Conservation (phyloP, 2,329 filamentous ascomycete genomes). For the Ophiognomonia clavigignenti-juglandacearum region DNA sequence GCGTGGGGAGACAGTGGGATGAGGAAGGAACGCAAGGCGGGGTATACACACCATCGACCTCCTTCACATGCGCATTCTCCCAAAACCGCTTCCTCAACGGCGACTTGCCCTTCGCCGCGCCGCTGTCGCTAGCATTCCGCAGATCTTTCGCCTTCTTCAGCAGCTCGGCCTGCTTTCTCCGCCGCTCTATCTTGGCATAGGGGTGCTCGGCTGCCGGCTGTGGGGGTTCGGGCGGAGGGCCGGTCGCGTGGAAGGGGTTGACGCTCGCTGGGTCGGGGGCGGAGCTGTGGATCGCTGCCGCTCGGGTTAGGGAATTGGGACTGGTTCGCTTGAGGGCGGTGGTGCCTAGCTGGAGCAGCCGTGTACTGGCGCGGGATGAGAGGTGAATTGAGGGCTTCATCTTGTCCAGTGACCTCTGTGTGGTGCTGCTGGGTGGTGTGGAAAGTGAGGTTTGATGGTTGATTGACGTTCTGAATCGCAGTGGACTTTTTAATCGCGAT, state of each 20-base stretch:
- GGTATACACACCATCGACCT: conserved; percentile 52
- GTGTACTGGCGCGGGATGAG: conserved; percentile 1
- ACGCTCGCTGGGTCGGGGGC: conserved; percentile 39
- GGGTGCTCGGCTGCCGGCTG: conserved; percentile 35
- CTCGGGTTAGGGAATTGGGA: background rate
- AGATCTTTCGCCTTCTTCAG: conserved; percentile 46
- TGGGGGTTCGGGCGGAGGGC: conserved; percentile 55
- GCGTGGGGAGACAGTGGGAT: no score
- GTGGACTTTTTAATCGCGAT: background rate
- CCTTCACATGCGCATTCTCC: conserved; percentile 72
- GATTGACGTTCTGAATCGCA: background rate
- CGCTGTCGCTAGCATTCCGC: conserved; percentile 24
- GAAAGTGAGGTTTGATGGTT: background rate
- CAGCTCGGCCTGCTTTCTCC: conserved; percentile 50
- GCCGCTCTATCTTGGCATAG: conserved; percentile 40
- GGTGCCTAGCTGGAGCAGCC: background rate
- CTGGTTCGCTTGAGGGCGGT: background rate
- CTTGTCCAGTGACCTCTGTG: background rate
- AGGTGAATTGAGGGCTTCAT: conserved; percentile 11
- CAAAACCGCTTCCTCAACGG: conserved; percentile 72
- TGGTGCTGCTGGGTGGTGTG: background rate
- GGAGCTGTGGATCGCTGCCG: conserved; percentile 23
- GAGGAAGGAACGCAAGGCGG: background rate
- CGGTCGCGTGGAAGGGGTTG: conserved; percentile 48
- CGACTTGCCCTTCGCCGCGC: conserved; percentile 13